Base-by-base conservation (phyloP, 768 basidiomycete species). In the Amanita subjunquillea region DNA sequence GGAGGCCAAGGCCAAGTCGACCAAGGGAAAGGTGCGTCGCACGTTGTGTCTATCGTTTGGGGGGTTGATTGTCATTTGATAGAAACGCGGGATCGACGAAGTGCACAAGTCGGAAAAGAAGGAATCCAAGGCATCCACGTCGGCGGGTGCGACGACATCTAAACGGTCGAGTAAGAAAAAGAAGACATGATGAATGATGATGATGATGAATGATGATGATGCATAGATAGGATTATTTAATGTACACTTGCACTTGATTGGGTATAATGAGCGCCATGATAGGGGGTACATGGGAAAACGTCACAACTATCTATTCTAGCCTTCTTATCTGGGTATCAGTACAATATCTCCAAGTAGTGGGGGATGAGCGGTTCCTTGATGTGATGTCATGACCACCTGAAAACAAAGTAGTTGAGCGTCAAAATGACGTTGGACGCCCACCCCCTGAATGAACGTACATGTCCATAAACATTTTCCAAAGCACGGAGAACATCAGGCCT, bases 391-490 rank as follows among this genome's bases (percentile, higher is more conserved):
- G 32, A 34, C 32, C 32, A 34, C 32, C 32, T 34, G 32, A 34
- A 12, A 34, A 34, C 0, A 13, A 34, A 13, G 12, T 1, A 10
- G 4, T 30, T 9, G 30, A 30, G 30, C 9, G 30, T 8, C 27
- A 29, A 7, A 3, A 29, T 29, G 29, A 29, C 23, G 23, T 4
- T 25, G 17, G 17, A 17, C 17, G 17, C 17, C 17, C 17, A 17
- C 17, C 17, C 17, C 23, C 7, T 7, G 29, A 40, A 40, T 17
- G 27, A 22, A 20, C 41, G 69, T 62, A 94, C 90, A 94, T 48
- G 67, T 97, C 91, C 71, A 87, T 69, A 62, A 98, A 95, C 55
- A 88, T 67, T 60, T 82, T 87, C 95, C 95, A 98, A 10, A 98
- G 72, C 4, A 97, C 73, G 6, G 84, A 82, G 68, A 97, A 98